Percentiles rank a stretch among this genome's conserved stretches.
Conservation (phyloP, 2,329 filamentous ascomycete species). For the Pseudogymnoascus sp. region DNA sequence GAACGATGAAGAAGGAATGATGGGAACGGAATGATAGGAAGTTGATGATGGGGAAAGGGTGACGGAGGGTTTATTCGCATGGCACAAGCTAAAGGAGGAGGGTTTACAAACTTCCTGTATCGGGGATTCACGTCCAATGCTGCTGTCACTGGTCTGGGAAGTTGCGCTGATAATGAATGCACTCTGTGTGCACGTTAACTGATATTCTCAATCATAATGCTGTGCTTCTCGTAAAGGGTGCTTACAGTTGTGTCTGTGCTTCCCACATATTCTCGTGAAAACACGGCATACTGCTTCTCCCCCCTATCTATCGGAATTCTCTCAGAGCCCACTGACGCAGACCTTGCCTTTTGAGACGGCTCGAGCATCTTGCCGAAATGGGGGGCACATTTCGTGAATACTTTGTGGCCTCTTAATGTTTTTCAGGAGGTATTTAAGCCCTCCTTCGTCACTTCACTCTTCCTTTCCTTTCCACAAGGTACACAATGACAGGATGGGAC, state of each 20-base stretch:
- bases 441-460: not conserved
- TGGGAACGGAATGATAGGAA: not conserved
- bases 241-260: not conserved
- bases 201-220: not conserved
- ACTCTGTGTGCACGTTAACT: not conserved
- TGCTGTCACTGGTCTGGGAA: not conserved
- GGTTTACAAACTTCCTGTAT: not conserved
- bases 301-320: not conserved
- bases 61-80: not conserved
- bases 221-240: not conserved
- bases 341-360: not conserved
- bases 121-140: not conserved
- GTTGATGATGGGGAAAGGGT: not conserved
- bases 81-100: not conserved
- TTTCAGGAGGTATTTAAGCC: not conserved
- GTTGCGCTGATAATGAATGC: not conserved
- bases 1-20: not conserved
- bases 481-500: not conserved
- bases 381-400: not conserved
- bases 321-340: not conserved
- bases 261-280: not conserved
- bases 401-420: not conserved
- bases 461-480: not conserved
- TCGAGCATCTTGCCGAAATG: not conserved
- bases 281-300: not conserved